Conservation (phyloP, 768 basidiomycete genomes). For the Russula abietina region DNA sequence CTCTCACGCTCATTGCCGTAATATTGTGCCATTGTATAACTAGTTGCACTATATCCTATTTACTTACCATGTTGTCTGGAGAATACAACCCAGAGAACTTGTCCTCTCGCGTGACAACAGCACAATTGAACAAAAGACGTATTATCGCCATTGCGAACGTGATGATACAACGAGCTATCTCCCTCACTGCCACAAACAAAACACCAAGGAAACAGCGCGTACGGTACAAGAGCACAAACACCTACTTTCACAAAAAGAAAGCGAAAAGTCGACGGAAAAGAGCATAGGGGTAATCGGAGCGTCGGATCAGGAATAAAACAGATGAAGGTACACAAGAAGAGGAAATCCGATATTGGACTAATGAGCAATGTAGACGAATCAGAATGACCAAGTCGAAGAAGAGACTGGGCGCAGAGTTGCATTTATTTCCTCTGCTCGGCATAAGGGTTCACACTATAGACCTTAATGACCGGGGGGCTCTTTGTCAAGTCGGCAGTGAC, state of each 20-base stretch:
- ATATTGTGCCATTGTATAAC: constrained; percentile 12
- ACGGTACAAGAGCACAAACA: constrained; percentile 17
- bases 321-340: background rate
- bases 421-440: constrained; percentile 38
- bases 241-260: background rate
- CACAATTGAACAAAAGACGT: background rate
- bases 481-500: constrained; percentile 93
- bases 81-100: background rate
- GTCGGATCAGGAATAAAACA: background rate
- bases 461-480: constrained; percentile 95
- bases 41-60: constrained; percentile 15
- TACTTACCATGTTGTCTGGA: background rate
- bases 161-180: constrained; percentile 17
- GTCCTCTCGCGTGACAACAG: background rate
- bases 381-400: background rate
- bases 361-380: constrained; percentile 6
- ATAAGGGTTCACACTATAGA: constrained; percentile 93
- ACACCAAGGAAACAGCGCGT: constrained; percentile 4
- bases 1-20: background rate
- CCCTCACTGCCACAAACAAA: background rate
- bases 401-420: background rate
- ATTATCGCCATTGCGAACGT: constrained; percentile 19
- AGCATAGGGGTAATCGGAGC: constrained; percentile 10
- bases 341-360: background rate
- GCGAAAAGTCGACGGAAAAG: constrained; percentile 3